phyloP scores from a whole-genome alignment of 768 basidiomycete genomes.

The Polyporus arcularius region DNA sequence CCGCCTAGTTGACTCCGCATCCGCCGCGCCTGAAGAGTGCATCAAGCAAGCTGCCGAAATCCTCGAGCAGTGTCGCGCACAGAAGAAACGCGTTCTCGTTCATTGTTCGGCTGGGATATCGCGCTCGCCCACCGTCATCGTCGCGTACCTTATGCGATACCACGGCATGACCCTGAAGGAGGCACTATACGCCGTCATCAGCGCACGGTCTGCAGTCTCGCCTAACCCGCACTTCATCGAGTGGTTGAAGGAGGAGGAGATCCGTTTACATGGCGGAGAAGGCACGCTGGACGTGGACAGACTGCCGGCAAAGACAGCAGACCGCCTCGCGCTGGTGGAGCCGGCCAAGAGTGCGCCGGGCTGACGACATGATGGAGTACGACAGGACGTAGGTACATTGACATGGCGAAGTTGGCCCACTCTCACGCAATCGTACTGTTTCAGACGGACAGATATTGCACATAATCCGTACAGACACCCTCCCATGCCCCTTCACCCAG shows the following conservation, averaged over 20 bases:
- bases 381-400: no score
- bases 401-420: no score
- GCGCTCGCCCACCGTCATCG: slow-evolving; percentile 45
- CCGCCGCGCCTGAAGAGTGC: slow-evolving; percentile 32
- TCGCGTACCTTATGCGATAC: slow-evolving; percentile 42
- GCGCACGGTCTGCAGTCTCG: slow-evolving; percentile 37
- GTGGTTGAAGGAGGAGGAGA: slow-evolving; percentile 39
- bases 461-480: no score
- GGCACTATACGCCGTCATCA: slow-evolving; percentile 39
- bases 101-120: slow-evolving; percentile 49
- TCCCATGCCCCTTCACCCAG: no score
- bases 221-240: slow-evolving; percentile 46
- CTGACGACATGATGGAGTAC: no score
- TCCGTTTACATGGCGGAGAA: slow-evolving; percentile 23
- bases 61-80: slow-evolving; percentile 3
- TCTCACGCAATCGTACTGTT: no score
- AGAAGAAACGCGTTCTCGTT: slow-evolving; percentile 38
- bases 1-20: slow-evolving; percentile 36
- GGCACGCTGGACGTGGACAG: slow-evolving; percentile 37
- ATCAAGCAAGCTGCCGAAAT: slow-evolving; percentile 28
- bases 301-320: slow-evolving; percentile 35
- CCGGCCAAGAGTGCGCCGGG: no score
- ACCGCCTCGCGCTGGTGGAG: slow-evolving; percentile 35
- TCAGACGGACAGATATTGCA: no score
- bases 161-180: slow-evolving; percentile 38